These are phyloP conservation scores for Phytophthora boehmeriae DNA, from an alignment of 352 stramenopile genomes.

Conservation along the genomic window DNA sequence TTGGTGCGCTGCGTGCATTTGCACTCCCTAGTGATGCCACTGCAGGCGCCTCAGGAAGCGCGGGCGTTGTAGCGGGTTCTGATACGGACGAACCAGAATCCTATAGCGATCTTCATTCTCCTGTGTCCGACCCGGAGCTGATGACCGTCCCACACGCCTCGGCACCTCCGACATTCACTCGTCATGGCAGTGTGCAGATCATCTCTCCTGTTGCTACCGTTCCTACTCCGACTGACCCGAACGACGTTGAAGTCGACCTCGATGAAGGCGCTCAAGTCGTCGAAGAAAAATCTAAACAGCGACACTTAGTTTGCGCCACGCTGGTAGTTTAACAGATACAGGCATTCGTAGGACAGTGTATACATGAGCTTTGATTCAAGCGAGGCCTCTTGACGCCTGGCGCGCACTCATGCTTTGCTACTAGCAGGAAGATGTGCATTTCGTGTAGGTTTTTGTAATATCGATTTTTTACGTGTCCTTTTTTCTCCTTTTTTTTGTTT, in stretches of 20 bases:
- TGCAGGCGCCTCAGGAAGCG: constrained; percentile 28
- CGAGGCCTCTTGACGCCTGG: no score
- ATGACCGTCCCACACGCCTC: constrained; percentile 35
- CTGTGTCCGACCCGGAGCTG: constrained; percentile 36
- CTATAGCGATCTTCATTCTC: constrained; percentile 14
- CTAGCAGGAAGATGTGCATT: constrained; percentile 1
- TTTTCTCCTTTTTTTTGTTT: no score
- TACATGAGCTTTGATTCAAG: no score
- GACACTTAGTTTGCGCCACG: constrained; percentile 3
- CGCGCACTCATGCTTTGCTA: no score
- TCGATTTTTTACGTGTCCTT: background rate
- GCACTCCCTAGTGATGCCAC: constrained; percentile 31
- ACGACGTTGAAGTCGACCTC: constrained; percentile 40
- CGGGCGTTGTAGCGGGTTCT: constrained; percentile 7
- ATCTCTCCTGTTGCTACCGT: constrained; percentile 43
- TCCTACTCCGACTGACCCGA: constrained; percentile 27
- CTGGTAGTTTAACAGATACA: no score
- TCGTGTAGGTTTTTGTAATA: constrained; percentile 4
- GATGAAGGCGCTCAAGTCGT: constrained; percentile 27
- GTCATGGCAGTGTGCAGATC: constrained; percentile 72
- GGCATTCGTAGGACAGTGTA: no score
- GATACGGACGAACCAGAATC: constrained; percentile 24
- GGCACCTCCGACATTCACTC: constrained; percentile 55
- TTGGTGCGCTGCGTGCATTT: constrained; percentile 61
- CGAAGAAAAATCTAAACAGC: constrained; percentile 29